Conservation (phyloP, 2,329 filamentous ascomycete species). For the Neonectria punicea region DNA sequence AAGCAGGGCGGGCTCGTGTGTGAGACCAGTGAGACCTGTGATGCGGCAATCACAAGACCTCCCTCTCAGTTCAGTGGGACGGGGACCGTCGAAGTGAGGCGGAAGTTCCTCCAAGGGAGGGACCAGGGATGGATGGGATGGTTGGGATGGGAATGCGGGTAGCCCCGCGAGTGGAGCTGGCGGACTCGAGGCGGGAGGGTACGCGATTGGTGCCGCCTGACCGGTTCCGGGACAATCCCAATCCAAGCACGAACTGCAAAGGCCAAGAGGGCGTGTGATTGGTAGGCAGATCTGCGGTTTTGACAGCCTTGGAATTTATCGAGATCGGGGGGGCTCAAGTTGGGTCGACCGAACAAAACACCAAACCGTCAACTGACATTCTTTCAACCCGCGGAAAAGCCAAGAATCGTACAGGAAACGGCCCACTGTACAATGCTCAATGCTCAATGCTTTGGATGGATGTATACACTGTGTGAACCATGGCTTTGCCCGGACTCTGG, state of each 20-base stretch:
- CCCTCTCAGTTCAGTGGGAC: too few species aligned
- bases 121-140: conserved; percentile 14
- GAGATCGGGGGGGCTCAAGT: conserved; percentile 23
- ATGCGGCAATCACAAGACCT: conserved; percentile 8
- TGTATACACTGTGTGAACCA: too few species aligned
- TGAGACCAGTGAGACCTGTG: not conserved
- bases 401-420: not conserved
- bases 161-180: conserved; percentile 41
- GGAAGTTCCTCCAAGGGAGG: conserved; percentile 42
- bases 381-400: conserved; percentile 1
- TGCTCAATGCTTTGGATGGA: too few species aligned
- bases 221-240: conserved; percentile 39
- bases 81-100: conserved; percentile 36
- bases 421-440: not conserved
- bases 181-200: conserved; percentile 40
- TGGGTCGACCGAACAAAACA: conserved; percentile 4
- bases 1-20: not conserved
- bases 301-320: conserved; percentile 30
- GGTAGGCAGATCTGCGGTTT: conserved; percentile 32
- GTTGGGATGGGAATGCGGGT: conserved; percentile 28
- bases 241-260: conserved; percentile 34
- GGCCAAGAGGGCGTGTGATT: conserved; percentile 32
- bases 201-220: conserved; percentile 45
- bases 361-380: too few species aligned
- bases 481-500: too few species aligned